Conservation (phyloP, 1,284 basidiomycete genomes). For the Apiotrichum akiyoshidainum region DNA sequence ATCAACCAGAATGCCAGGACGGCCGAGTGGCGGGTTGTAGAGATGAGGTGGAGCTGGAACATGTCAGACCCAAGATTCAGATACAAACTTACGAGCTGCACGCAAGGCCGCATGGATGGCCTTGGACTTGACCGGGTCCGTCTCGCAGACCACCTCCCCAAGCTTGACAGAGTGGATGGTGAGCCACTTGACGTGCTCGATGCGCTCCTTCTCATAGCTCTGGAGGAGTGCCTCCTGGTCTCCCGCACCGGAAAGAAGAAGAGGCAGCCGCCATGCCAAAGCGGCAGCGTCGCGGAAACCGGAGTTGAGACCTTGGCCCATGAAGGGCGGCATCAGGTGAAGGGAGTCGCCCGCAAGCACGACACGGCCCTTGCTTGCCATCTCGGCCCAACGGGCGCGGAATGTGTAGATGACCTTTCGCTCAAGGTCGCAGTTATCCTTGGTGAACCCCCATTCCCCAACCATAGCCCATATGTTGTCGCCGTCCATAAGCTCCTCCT, state of each 20-base stretch:
- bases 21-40: constrained; percentile 14
- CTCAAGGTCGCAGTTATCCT: constrained; percentile 22
- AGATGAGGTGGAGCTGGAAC: not conserved
- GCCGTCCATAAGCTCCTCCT: constrained; percentile 11
- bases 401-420: constrained; percentile 28
- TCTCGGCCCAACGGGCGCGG: constrained; percentile 23
- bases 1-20: constrained; percentile 8
- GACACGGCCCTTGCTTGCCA: constrained; percentile 21
- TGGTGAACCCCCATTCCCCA: constrained; percentile 15
- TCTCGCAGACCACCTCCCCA: constrained; percentile 24
- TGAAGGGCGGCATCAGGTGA: constrained; percentile 29
- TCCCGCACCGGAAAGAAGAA: constrained; percentile 15
- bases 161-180: constrained; percentile 16
- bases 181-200: constrained; percentile 14
- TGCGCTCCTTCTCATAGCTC: constrained; percentile 23
- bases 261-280: constrained; percentile 21
- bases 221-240: constrained; percentile 5
- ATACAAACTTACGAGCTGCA: not conserved
- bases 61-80: not conserved
- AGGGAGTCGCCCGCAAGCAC: constrained; percentile 20
- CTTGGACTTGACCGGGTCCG: constrained; percentile 17
- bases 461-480: constrained; percentile 17
- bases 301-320: constrained; percentile 29
- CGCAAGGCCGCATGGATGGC: constrained; percentile 8
- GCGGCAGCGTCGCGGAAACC: constrained; percentile 26